These are phyloP conservation scores for Diospyros lotus DNA, from an alignment of 148 eudicot genomes.

Conservation along the genomic window DNA sequence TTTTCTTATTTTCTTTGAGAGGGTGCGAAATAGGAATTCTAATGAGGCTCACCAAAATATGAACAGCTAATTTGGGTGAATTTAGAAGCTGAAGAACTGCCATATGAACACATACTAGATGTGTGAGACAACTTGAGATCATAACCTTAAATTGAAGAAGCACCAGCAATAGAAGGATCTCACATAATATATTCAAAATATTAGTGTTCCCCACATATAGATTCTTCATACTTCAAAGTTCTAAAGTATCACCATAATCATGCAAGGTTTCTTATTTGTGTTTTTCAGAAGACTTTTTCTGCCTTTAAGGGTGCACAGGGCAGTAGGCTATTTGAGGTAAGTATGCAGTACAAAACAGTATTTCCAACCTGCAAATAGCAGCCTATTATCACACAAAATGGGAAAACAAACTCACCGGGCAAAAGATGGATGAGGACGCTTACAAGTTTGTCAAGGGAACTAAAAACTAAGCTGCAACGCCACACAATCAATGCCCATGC, in stretches of 20 bases:
- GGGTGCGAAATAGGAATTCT: too few species aligned
- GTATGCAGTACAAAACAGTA: neutral
- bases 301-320: neutral
- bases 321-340: neutral
- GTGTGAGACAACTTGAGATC: neutral
- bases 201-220: neutral
- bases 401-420: slow-evolving; percentile 59
- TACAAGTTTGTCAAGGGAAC: slow-evolving; percentile 85
- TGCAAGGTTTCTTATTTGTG: neutral
- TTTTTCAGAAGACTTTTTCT: neutral
- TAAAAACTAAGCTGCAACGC: slow-evolving; percentile 95
- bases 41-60: neutral
- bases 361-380: neutral
- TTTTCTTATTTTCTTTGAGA: neutral
- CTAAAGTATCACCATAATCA: neutral
- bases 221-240: neutral
- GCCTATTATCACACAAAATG: neutral
- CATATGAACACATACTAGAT: neutral
- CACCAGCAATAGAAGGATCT: neutral
- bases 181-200: neutral
- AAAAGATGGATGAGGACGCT: slow-evolving; percentile 96
- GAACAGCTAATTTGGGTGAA: neutral
- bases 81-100: neutral
- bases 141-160: neutral
- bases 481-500: slow-evolving; percentile 98